These are phyloP conservation scores for Naganishia onofrii DNA, from an alignment of 768 basidiomycete species.

Conservation along the genomic window DNA sequence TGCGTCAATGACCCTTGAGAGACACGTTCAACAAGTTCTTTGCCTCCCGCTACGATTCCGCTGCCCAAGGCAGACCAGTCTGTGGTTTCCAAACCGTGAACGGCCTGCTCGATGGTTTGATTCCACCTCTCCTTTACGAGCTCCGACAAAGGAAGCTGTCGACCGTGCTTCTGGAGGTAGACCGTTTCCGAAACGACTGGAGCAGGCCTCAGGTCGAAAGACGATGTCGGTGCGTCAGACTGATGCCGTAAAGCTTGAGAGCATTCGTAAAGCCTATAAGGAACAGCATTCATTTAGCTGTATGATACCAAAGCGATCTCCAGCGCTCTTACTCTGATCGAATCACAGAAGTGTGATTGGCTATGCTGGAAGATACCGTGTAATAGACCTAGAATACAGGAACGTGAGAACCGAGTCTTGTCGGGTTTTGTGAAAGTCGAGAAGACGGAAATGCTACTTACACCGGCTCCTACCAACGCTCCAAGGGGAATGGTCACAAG, in stretches of 20 bases:
- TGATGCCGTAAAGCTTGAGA: constrained; percentile 5
- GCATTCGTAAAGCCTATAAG: neutral
- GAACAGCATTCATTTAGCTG: neutral
- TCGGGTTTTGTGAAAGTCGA: neutral
- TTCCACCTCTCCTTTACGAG: constrained; percentile 19
- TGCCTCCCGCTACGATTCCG: constrained; percentile 7
- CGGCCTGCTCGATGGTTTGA: constrained; percentile 8
- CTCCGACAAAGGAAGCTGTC: constrained; percentile 8
- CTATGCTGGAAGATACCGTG: constrained; percentile 16
- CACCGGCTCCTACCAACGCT: neutral
- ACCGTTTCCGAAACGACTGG: constrained; percentile 12
- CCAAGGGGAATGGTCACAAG: constrained; percentile 11
- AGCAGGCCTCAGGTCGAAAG: constrained; percentile 10
- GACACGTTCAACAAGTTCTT: constrained; percentile 14
- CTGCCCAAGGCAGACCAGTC: constrained; percentile 12
- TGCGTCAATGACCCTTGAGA: constrained; percentile 7
- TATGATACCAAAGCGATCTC: neutral
- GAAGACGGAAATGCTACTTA: neutral
- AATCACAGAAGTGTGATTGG: neutral
- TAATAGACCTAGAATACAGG: constrained; percentile 19
- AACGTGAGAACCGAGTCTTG: neutral
- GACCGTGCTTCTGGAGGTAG: neutral
- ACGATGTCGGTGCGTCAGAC: neutral
- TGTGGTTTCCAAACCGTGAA: neutral
- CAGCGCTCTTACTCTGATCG: constrained; percentile 10